phyloP scores from a whole-genome alignment of 768 basidiomycete genomes.

The Leccinum olivaceopallidum region DNA sequence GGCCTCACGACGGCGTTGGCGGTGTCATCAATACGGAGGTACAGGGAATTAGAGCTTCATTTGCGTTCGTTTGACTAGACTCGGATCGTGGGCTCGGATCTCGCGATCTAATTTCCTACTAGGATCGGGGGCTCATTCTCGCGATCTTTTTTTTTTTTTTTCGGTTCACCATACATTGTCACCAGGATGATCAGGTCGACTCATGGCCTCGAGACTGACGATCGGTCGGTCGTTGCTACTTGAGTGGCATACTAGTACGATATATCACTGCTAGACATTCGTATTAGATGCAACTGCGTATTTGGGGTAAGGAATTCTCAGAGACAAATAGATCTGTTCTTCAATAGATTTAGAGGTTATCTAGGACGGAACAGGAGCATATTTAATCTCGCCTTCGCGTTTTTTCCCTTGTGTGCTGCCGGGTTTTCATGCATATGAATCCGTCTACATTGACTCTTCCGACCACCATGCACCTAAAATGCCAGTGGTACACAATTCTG shows the following conservation, averaged over 20 bases:
- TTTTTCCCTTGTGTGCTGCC: too few species aligned
- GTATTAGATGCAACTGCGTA: not conserved
- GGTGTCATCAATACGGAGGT: slow-evolving; percentile 16
- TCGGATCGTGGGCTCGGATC: not conserved
- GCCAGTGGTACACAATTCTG: too few species aligned
- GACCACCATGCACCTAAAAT: too few species aligned
- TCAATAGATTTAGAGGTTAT: too few species aligned
- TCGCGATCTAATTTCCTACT: not conserved
- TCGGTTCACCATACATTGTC: not conserved
- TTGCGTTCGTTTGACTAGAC: slow-evolving; percentile 17
- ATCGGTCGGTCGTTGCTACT: not conserved
- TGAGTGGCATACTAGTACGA: not conserved
- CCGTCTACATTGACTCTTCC: too few species aligned
- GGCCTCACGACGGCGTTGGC: slow-evolving; percentile 26
- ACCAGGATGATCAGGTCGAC: not conserved
- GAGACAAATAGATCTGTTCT: too few species aligned
- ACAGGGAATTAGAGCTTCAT: slow-evolving; percentile 13
- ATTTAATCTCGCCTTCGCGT: too few species aligned
- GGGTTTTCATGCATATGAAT: too few species aligned
- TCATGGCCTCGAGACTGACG: not conserved
- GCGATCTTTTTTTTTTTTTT: not conserved
- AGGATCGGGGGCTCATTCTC: not conserved
- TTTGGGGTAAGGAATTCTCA: not conserved
- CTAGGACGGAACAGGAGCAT: too few species aligned
- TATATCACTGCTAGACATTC: not conserved